Evolutionary conservation across 176 grass and related monocot genomes (phyloP).

Genomic region (Aegilops tauschii): DNA sequence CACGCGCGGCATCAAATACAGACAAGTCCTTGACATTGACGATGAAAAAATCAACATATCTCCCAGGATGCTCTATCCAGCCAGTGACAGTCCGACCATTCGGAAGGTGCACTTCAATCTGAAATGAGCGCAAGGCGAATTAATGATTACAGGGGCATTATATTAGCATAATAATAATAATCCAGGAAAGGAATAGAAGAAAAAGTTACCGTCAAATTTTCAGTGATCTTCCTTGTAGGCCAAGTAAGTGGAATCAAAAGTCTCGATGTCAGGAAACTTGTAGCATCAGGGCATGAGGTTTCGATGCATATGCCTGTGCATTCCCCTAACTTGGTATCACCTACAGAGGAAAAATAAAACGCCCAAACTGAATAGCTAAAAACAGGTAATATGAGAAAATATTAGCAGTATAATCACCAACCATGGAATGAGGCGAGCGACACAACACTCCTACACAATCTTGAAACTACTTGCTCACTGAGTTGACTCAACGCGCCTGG

Average conservation of each 20-base stretch:
- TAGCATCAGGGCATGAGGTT: not conserved
- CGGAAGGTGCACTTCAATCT: not conserved
- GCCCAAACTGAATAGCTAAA: not conserved
- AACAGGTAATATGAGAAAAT: not conserved
- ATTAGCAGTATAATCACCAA: not conserved
- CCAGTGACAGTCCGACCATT: not conserved
- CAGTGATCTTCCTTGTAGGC: not conserved
- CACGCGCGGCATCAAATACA: not conserved
- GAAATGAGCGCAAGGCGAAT: not conserved
- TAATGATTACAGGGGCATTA: not conserved
- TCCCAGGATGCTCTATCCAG: not conserved
- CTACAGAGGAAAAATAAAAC: not conserved
- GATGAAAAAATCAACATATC: not conserved
- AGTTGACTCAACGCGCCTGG: not conserved
- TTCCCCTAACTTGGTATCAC: not conserved
- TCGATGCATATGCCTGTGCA: not conserved
- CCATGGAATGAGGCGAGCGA: not conserved
- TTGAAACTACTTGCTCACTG: not conserved
- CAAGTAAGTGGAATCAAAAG: not conserved
- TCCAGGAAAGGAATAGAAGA: too few species aligned
- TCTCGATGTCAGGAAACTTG: not conserved
- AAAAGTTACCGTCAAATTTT: not conserved
- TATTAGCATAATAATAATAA: too few species aligned
- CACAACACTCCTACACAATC: not conserved
- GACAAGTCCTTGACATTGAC: not conserved